Evolutionary conservation across 805 yeast species (phyloP), one percentile per base, ranked within the genome.

Genomic region (Wickerhamomyces bisporus): DNA sequence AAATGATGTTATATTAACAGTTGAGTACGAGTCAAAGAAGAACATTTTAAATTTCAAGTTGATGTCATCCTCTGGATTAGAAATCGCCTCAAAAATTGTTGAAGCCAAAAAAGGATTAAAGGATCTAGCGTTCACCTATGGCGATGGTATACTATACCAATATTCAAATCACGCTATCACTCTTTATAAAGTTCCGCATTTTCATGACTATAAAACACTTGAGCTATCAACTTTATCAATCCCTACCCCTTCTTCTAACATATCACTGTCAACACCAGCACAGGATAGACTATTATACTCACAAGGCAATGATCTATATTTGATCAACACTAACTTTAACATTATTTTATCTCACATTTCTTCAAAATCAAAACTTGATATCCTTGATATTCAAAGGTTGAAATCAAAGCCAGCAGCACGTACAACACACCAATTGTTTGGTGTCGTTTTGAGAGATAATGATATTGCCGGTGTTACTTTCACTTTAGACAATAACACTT

Each of bases 401-500:
- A 32, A 21, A 31, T 28, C 17, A 30, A 43, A 39, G 34, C 31
- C 35, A 12, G 40, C 31, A n/a, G 40, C 32, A 10, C 31, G 33
- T 17, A 18, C 39, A 1, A 27, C 34, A 4, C 39, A 44, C 15
- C 43, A 49, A 23, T 25, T 49, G 5, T 53, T 55, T 34, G 48
- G 43, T 24, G 42, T 46, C 14, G 30, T 51, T 4, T 32, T 47
- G 14, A 41, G 39, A 27, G 53, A 48, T 6, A 14, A 40, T 8
- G 60, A 51, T 23, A 31, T 60, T 8, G 44, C 52, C 6, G 66
- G 57, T 9, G 27, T 62, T 10, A 61, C 61, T 26, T 55, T 81
- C 27, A 75, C 80, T 42, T 75, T 79, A 26, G 94, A 93, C 5
- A 61, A 74, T 26, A 85, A 86, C 49, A 75, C 73, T 35, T 65